Percentiles rank a stretch among this genome's conserved stretches.
Evolutionary conservation across 805 yeast species (phyloP).

Genomic region (Starmera quercuum): DNA sequence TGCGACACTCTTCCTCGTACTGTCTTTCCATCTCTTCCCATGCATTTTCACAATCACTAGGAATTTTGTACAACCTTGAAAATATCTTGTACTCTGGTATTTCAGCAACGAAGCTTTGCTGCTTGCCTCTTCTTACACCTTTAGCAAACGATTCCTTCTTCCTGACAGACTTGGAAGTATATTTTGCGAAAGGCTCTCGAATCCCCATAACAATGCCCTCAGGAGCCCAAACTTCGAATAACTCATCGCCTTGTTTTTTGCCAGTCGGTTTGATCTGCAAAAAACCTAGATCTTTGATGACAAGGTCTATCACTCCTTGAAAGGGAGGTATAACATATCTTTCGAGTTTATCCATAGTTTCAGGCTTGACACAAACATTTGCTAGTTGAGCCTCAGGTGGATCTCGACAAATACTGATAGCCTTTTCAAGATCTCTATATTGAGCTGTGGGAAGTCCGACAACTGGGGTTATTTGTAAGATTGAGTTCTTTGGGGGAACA

Average conservation of each 20-base stretch:
- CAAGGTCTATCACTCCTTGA: constrained; percentile 56
- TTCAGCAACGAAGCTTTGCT: constrained; percentile 12
- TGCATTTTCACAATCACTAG: constrained; percentile 17
- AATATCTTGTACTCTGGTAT: constrained; percentile 18
- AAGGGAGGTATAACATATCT: constrained; percentile 65
- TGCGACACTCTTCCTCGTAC: constrained; percentile 14
- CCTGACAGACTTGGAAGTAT: constrained; percentile 13
- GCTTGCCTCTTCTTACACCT: constrained; percentile 7
- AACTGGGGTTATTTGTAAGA: constrained; percentile 39
- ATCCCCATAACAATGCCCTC: constrained; percentile 44
- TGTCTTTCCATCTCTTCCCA: constrained; percentile 21
- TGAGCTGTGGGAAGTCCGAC: constrained; percentile 27
- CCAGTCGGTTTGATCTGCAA: constrained; percentile 57
- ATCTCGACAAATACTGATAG: constrained; percentile 19
- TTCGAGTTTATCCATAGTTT: constrained; percentile 24
- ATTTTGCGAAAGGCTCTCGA: constrained; percentile 43
- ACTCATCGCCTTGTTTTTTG: constrained; percentile 21
- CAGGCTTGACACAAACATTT: constrained; percentile 20
- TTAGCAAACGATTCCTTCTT: constrained; percentile 7
- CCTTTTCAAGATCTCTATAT: constrained; percentile 25
- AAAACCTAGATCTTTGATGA: constrained; percentile 58
- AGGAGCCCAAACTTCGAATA: constrained; percentile 48
- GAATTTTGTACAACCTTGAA: constrained; percentile 16
- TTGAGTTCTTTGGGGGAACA: constrained; percentile 42
- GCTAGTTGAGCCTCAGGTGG: constrained; percentile 20